Evolutionary conservation across 2,329 filamentous ascomycete species (phyloP).

Genomic region (Hypoxylon sp.): DNA sequence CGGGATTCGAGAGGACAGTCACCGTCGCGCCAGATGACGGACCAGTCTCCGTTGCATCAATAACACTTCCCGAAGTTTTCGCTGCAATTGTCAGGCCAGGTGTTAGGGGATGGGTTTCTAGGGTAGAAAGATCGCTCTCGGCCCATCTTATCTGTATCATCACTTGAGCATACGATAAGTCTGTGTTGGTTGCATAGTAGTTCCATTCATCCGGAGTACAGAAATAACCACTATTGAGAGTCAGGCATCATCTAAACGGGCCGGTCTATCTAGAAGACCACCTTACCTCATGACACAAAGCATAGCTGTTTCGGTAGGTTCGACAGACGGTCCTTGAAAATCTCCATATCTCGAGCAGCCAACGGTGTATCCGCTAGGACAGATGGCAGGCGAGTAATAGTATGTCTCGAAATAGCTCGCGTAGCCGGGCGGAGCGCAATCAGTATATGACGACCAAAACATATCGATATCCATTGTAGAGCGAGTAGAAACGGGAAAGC

Average conservation of each 20-base stretch:
- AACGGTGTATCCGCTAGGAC: conserved; percentile 46
- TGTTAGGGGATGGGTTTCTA: conserved; percentile 49
- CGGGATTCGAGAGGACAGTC: not conserved
- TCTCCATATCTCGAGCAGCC: conserved; percentile 44
- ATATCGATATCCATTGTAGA: conserved; percentile 29
- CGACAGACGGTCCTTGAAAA: conserved; percentile 44
- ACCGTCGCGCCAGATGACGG: conserved; percentile 11
- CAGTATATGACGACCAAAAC: conserved; percentile 31
- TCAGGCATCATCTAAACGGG: conserved; percentile 2
- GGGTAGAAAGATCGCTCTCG: conserved; percentile 42
- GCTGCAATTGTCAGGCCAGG: conserved; percentile 38
- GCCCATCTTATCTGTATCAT: conserved; percentile 52
- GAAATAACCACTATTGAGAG: conserved; percentile 29
- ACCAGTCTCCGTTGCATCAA: conserved; percentile 10
- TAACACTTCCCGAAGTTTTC: conserved; percentile 4
- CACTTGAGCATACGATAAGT: conserved; percentile 33
- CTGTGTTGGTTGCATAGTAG: conserved; percentile 39
- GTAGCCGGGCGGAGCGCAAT: conserved; percentile 37
- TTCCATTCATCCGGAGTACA: conserved; percentile 42
- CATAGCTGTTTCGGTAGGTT: conserved; percentile 47
- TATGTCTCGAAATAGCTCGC: conserved; percentile 37
- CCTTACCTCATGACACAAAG: conserved; percentile 47
- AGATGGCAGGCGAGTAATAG: conserved; percentile 50
- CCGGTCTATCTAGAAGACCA: not conserved
- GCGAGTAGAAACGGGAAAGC: conserved; percentile 32